Base-by-base conservation (phyloP, 352 stramenopile genomes). In the Globisporangium viniferum region DNA sequence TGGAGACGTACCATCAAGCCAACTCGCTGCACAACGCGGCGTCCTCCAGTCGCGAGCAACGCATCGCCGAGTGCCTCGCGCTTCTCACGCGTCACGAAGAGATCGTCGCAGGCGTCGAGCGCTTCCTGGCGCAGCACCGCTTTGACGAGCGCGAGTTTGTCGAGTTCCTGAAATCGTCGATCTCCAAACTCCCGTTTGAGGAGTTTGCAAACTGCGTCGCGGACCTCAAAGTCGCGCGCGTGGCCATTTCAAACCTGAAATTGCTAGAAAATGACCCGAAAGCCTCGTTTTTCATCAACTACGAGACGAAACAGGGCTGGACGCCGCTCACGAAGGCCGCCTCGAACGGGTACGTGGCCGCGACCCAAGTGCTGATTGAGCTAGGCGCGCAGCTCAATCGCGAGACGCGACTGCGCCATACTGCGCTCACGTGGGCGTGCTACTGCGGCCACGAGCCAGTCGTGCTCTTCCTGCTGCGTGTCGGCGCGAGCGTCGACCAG, bases 401-500 rank as follows among this genome's bases (percentile, higher is more conserved):
- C 22, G 84, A 94, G 68, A 82, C 76, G 1, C 75, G 79, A 5
- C 76, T 91, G 22, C 69, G 76, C 20, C 86, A 94, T 60, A 91
- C 84, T 24, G 75, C 86, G 5, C 76, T 93, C 71, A 93, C 84
- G 8, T 93, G 86, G 86, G 86, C 86, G 20, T 81, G 77, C 20
- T 92, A 86, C 64, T 92, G 83, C 54, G 86, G 86, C 3, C 84
- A 94, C 55, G 86, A 93, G 56, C 66, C 72, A 2, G 76, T 90
- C 4, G 74, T 81, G 27, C 72, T 93, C 14, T 61, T 76, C 4
- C 68, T 94, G 1, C 70, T 94, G 31, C 81, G 79, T 0, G 8
- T 76, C 48, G 63, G 69, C 1, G 78, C 83, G 8, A 41, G 78
- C 33, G 54, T 86, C 3, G 46, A 76, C 24, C 73, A 80, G 27